Conservation (phyloP, 495 filamentous ascomycete species). For the Podospora comata region DNA sequence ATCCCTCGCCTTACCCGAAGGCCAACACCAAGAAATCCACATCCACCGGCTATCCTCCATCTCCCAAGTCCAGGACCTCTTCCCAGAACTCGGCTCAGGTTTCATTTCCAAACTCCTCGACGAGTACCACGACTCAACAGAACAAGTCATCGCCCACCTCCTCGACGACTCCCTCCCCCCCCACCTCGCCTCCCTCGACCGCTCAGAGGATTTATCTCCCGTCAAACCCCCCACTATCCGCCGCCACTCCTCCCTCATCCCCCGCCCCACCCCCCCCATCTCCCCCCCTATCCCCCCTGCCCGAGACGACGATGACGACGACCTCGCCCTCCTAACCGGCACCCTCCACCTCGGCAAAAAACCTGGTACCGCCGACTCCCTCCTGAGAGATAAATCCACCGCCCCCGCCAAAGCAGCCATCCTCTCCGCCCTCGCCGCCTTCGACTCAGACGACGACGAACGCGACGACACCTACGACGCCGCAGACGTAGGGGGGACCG, state of each 20-base stretch:
- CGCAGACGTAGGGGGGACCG: slow-evolving; percentile 83
- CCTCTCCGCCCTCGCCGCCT: slow-evolving; percentile 81
- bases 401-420: slow-evolving; percentile 80
- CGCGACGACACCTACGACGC: slow-evolving; percentile 95
- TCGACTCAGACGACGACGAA: slow-evolving; percentile 95
- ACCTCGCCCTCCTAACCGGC: slow-evolving; percentile 68
- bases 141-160: slow-evolving; percentile 76
- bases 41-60: slow-evolving; percentile 80
- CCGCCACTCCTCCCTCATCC: slow-evolving; percentile 32
- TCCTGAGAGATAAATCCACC: slow-evolving; percentile 47
- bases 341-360: slow-evolving; percentile 74
- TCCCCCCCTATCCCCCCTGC: slow-evolving; percentile 38
- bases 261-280: slow-evolving; percentile 40
- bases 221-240: slow-evolving; percentile 25
- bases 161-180: slow-evolving; percentile 76
- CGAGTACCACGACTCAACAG: slow-evolving; percentile 71
- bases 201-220: slow-evolving; percentile 49
- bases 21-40: slow-evolving; percentile 56
- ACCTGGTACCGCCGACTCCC: slow-evolving; percentile 60
- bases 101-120: slow-evolving; percentile 79
- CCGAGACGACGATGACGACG: slow-evolving; percentile 66
- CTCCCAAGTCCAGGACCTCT: slow-evolving; percentile 85
- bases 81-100: slow-evolving; percentile 80
- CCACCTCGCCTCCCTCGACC: slow-evolving; percentile 55
- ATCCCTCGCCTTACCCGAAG: slow-evolving; percentile 45